Evolutionary conservation across 306 rosid genomes (phyloP).

Genomic region (Ziziphus jujuba): DNA sequence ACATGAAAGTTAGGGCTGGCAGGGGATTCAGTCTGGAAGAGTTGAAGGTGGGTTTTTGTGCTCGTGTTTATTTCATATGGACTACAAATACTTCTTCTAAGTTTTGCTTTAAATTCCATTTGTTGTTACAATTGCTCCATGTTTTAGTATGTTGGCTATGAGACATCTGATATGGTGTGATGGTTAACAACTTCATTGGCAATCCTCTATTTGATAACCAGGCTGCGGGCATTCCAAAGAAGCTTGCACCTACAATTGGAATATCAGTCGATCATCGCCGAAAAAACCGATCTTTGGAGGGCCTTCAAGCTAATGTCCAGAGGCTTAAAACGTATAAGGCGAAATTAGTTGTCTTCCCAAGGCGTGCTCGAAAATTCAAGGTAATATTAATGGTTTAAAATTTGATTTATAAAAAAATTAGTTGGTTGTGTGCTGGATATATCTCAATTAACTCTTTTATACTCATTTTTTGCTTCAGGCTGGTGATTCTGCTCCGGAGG

Average conservation of each 20-base stretch:
- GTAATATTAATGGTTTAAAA: slow-evolving; percentile 10
- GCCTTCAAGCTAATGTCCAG: slow-evolving; percentile 57
- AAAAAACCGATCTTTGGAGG: slow-evolving; percentile 49
- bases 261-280: slow-evolving; percentile 59
- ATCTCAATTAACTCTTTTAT: neutral
- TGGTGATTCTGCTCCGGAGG: slow-evolving; percentile 62
- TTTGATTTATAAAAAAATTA: neutral
- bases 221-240: slow-evolving; percentile 66
- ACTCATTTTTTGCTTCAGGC: slow-evolving; percentile 30
- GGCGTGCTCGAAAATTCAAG: slow-evolving; percentile 51
- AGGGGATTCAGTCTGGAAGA: slow-evolving; percentile 63
- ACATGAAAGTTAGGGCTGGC: slow-evolving; percentile 63
- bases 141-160: too few relatives aligned
- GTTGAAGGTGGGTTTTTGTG: slow-evolving; percentile 37
- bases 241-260: slow-evolving; percentile 53
- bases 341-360: slow-evolving; percentile 62
- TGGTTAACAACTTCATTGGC: neutral
- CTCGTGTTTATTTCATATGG: neutral
- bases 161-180: neutral
- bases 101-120: too few relatives aligned
- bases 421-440: neutral
- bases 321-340: slow-evolving; percentile 64
- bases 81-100: neutral
- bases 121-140: neutral
- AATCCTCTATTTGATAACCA: neutral